phyloP scores from a whole-genome alignment of 805 yeast species.

The Candida insectalens region DNA sequence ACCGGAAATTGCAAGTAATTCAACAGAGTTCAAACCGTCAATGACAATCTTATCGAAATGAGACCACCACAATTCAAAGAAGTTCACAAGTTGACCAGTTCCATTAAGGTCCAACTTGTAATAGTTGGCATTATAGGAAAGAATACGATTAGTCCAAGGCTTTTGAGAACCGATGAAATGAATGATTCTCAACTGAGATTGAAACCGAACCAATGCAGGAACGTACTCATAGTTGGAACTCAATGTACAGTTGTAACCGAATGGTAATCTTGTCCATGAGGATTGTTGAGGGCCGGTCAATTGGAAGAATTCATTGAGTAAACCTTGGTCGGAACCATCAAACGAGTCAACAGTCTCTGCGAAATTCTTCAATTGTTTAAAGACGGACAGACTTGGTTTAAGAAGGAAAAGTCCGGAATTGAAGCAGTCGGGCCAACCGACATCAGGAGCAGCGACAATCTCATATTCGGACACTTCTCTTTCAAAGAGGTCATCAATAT shows the following conservation, averaged over 20 bases:
- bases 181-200: constrained; percentile 34
- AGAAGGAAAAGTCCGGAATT: constrained; percentile 68
- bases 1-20: constrained; percentile 13
- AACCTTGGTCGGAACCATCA: constrained; percentile 93
- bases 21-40: constrained; percentile 9
- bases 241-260: constrained; percentile 73
- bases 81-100: constrained; percentile 10
- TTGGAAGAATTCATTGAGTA: constrained; percentile 65
- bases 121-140: constrained; percentile 5
- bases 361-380: constrained; percentile 28
- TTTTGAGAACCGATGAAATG: constrained; percentile 67
- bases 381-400: constrained; percentile 39
- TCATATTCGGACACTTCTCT: constrained; percentile 12
- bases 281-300: constrained; percentile 12
- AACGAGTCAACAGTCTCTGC: constrained; percentile 29
- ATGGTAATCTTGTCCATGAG: constrained; percentile 67
- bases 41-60: constrained; percentile 11
- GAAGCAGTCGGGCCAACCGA: constrained; percentile 90
- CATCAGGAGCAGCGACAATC: constrained; percentile 59
- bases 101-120: constrained; percentile 8
- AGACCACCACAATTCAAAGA: constrained; percentile 23
- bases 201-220: constrained; percentile 23
- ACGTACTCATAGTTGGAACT: constrained; percentile 25
- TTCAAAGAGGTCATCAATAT: constrained; percentile 21
- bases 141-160: constrained; percentile 19